These are phyloP conservation scores for Mimosa bimucronata DNA, from an alignment of 306 rosid species.

Conservation along the genomic window DNA sequence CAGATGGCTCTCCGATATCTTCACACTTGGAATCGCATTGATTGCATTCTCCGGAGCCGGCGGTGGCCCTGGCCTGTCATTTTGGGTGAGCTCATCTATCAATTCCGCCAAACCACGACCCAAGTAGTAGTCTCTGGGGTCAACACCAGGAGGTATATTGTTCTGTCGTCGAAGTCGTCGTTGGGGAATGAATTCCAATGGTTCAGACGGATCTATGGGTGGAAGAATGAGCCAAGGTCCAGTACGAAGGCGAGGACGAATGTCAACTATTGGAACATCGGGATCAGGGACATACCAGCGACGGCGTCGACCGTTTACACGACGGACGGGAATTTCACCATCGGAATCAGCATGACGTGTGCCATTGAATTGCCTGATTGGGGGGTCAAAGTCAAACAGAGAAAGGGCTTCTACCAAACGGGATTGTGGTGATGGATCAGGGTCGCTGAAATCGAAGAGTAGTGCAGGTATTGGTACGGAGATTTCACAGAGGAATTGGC, in stretches of 20 bases:
- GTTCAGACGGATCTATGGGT: constrained; percentile 40
- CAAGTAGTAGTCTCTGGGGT: constrained; percentile 48
- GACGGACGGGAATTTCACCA: constrained; percentile 2
- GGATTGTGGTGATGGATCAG: constrained; percentile 66
- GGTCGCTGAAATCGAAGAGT: constrained; percentile 43
- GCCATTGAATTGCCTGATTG: constrained; percentile 29
- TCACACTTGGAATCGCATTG: constrained; percentile 45
- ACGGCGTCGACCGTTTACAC: constrained; percentile 11
- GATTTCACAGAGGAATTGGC: constrained; percentile 64
- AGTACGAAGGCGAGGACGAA: constrained; percentile 44
- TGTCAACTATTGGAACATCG: constrained; percentile 32
- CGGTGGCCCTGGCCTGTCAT: constrained; percentile 61
- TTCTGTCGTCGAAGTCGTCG: neutral
- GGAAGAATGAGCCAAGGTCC: constrained; percentile 57
- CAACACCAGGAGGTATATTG: constrained; percentile 35
- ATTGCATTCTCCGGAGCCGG: constrained; percentile 21
- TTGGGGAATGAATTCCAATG: constrained; percentile 31
- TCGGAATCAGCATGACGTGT: constrained; percentile 9
- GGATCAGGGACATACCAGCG: constrained; percentile 24
- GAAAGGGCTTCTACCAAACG: constrained; percentile 86
- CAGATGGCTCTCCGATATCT: constrained; percentile 39
- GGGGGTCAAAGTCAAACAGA: constrained; percentile 71
- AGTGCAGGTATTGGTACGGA: constrained; percentile 50
- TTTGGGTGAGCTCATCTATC: constrained; percentile 71
- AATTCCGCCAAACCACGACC: constrained; percentile 64